Evolutionary conservation across 73 alveolate species (phyloP).

Genomic region (Blepharisma japonicum): DNA sequence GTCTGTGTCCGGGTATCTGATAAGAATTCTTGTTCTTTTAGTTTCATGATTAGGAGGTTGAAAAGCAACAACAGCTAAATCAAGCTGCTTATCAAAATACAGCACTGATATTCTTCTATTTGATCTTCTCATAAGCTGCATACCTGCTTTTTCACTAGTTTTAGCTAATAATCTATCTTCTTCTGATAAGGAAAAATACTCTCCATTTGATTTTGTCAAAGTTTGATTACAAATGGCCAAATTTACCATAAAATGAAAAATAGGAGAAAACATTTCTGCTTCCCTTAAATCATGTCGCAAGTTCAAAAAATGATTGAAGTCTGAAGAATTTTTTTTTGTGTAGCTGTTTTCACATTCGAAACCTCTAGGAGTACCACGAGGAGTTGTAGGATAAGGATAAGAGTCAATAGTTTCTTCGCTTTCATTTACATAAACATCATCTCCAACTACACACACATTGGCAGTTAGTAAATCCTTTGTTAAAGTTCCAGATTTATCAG

Average conservation of each 20-base stretch:
- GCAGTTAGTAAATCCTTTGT: background rate
- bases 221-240: constrained; percentile 8
- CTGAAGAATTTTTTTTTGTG: too few species aligned
- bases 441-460: background rate
- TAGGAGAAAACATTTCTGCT: too few species aligned
- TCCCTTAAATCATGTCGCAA: too few species aligned
- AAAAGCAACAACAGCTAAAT: background rate
- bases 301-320: too few species aligned
- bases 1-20: background rate
- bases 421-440: background rate
- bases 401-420: background rate
- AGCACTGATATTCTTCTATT: background rate
- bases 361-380: too few species aligned
- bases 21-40: background rate
- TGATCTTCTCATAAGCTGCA: background rate
- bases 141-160: constrained; percentile 16
- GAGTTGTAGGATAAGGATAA: too few species aligned
- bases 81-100: background rate
- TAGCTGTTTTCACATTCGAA: too few species aligned
- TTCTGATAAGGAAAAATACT: background rate
- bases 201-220: background rate
- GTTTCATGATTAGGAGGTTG: background rate
- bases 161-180: background rate
- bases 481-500: constrained; percentile 22
- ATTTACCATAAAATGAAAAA: background rate